Percentiles rank a stretch among this genome's conserved stretches.
Evolutionary conservation across 2,329 filamentous ascomycete genomes (phyloP).

Genomic region (Fusarium goolgardi): DNA sequence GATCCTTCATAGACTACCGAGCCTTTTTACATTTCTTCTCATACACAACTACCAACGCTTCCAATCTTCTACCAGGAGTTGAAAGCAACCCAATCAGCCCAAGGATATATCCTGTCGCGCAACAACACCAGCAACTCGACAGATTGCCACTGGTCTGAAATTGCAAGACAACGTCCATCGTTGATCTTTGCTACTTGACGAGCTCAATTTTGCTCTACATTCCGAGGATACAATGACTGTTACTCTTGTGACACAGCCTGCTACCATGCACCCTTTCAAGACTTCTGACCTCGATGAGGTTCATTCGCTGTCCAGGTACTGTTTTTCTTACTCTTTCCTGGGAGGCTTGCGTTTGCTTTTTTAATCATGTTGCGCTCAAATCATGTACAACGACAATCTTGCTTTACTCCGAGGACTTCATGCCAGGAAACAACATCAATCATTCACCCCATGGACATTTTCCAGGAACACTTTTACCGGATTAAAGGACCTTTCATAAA

Average conservation of each 20-base stretch:
- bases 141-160: constrained; percentile 47
- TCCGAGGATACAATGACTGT: constrained; percentile 61
- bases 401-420: constrained; percentile 43
- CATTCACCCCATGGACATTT: constrained; percentile 30
- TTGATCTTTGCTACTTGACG: constrained; percentile 48
- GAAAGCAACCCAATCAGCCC: constrained; percentile 41
- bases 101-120: constrained; percentile 48
- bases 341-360: constrained; percentile 55
- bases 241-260: constrained; percentile 61
- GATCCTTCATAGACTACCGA: constrained; percentile 44
- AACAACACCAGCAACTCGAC: constrained; percentile 45
- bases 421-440: constrained; percentile 29
- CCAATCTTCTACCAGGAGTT: constrained; percentile 39
- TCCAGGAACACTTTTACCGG: constrained; percentile 27
- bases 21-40: constrained; percentile 40
- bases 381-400: constrained; percentile 47
- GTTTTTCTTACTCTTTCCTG: constrained; percentile 61
- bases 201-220: constrained; percentile 48
- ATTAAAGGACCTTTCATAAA: constrained; percentile 17
- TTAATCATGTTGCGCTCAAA: constrained; percentile 44
- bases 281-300: constrained; percentile 68
- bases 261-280: constrained; percentile 66
- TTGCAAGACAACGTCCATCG: constrained; percentile 46
- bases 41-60: constrained; percentile 35
- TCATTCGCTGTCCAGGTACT: constrained; percentile 72